phyloP scores from a whole-genome alignment of 2,329 filamentous ascomycete species.

The Sporothrix brunneoviolacea region DNA sequence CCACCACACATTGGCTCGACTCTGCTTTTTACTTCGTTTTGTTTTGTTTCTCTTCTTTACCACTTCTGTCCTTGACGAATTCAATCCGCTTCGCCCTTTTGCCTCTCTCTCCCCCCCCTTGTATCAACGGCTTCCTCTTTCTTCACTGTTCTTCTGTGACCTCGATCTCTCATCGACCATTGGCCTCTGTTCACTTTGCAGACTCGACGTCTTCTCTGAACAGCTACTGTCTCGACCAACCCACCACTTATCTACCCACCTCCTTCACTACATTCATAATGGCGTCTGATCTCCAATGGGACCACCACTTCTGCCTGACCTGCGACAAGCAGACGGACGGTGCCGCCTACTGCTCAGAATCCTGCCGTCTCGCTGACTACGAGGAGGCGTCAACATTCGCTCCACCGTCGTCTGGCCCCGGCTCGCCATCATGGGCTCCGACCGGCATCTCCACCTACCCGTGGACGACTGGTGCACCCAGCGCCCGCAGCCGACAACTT shows the following conservation, averaged over 20 bases:
- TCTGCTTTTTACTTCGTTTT: neutral
- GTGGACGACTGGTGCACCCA: conserved; percentile 34
- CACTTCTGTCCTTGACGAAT: neutral
- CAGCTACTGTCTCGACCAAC: neutral
- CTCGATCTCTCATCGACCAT: neutral
- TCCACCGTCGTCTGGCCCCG: conserved; percentile 51
- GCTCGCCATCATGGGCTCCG: conserved; percentile 45
- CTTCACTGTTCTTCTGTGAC: neutral
- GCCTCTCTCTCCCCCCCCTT: neutral
- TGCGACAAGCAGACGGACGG: conserved; percentile 84
- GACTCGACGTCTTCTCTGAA: conserved; percentile 3
- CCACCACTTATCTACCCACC: neutral
- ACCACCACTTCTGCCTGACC: conserved; percentile 85
- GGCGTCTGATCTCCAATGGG: conserved; percentile 61
- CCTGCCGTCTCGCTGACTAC: conserved; percentile 80
- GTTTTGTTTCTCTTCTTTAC: neutral
- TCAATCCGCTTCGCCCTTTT: neutral
- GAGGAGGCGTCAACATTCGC: conserved; percentile 60
- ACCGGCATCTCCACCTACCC: conserved; percentile 39
- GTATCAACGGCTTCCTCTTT: neutral
- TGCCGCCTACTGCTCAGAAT: conserved; percentile 84
- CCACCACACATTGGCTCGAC: too few species aligned
- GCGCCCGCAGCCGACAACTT: conserved; percentile 30
- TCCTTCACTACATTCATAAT: conserved; percentile 20
- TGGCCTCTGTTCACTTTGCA: neutral